phyloP scores from a whole-genome alignment of 257 asterid species.

The Lycium barbarum region DNA sequence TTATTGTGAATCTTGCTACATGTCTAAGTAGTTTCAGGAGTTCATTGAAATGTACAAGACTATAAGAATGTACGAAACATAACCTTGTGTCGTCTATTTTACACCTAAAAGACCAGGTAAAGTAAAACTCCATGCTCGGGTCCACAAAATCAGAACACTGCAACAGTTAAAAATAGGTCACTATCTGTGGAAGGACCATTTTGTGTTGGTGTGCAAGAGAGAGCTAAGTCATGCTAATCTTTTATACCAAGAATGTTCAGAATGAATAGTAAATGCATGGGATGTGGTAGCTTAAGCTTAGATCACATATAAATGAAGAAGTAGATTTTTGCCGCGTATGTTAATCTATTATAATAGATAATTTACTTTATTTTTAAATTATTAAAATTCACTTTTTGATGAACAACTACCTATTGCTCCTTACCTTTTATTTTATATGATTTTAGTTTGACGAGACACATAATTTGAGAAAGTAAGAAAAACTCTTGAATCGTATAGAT shows the following conservation, averaged over 20 bases:
- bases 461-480: too few species aligned
- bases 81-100: conserved; percentile 20
- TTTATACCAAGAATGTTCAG: conserved; percentile 22
- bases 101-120: not conserved
- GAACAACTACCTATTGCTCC: too few species aligned
- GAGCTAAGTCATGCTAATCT: conserved; percentile 29
- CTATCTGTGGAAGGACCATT: conserved; percentile 21
- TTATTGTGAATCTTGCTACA: not conserved
- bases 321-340: too few species aligned
- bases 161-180: not conserved
- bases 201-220: conserved; percentile 20
- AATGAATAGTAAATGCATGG: not conserved
- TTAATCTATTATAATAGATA: too few species aligned
- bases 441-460: too few species aligned
- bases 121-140: conserved; percentile 21
- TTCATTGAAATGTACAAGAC: not conserved
- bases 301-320: not conserved
- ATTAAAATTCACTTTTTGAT: too few species aligned
- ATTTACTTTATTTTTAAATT: too few species aligned
- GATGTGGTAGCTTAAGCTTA: not conserved
- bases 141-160: conserved; percentile 31
- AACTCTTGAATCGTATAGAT: too few species aligned
- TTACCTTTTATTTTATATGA: too few species aligned
- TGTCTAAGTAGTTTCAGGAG: not conserved
- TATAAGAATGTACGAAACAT: not conserved